phyloP scores from a whole-genome alignment of 768 basidiomycete species.

The Pleurotus salmoneostramineus region DNA sequence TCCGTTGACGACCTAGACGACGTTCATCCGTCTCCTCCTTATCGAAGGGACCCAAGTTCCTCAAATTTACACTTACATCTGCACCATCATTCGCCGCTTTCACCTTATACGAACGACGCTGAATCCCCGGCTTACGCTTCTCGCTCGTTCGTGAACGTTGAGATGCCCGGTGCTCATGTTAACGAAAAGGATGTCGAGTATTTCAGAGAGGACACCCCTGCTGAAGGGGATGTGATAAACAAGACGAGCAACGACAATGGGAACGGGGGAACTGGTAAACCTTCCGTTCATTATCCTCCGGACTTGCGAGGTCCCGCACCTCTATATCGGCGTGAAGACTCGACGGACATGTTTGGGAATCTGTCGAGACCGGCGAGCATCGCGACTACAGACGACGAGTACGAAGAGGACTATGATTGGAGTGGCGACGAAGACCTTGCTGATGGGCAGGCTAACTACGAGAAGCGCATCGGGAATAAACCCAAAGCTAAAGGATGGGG shows the following conservation, averaged over 20 bases:
- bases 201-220: not conserved
- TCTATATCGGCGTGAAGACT: conserved; percentile 24
- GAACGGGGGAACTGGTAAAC: conserved; percentile 23
- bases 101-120: not conserved
- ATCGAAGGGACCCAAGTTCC: conserved; percentile 27
- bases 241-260: conserved; percentile 16
- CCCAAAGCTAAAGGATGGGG: conserved; percentile 46
- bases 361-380: conserved; percentile 36
- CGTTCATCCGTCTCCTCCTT: conserved; percentile 30
- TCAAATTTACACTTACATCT: conserved; percentile 22
- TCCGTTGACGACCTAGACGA: conserved; percentile 5
- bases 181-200: conserved; percentile 11
- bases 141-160: conserved; percentile 8
- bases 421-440: conserved; percentile 73
- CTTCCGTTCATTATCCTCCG: conserved; percentile 53
- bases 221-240: conserved; percentile 11
- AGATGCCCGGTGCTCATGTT: conserved; percentile 4
- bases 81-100: not conserved
- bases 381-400: conserved; percentile 56
- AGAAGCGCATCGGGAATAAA: conserved; percentile 51
- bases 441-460: conserved; percentile 66
- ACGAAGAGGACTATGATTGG: conserved; percentile 69
- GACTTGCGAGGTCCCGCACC: conserved; percentile 27
- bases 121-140: conserved; percentile 24
- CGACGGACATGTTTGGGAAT: conserved; percentile 19